These are phyloP conservation scores for Suillus luteus DNA, from an alignment of 768 basidiomycete species.

Conservation along the genomic window DNA sequence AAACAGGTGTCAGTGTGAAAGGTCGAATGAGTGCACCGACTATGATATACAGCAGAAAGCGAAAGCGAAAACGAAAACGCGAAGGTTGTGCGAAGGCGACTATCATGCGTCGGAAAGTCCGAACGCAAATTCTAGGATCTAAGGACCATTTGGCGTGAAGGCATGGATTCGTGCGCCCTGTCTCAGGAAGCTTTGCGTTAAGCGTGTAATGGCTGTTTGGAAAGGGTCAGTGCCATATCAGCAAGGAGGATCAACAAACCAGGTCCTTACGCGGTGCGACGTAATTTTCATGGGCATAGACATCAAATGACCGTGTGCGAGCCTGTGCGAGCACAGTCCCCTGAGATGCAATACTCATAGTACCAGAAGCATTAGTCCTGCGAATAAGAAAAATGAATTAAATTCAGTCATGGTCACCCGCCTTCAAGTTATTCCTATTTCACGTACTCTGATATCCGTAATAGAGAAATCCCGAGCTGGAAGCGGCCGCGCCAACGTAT, in stretches of 20 bases:
- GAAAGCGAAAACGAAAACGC: conserved; percentile 13
- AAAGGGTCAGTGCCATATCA: conserved; percentile 16
- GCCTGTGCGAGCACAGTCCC: conserved; percentile 71
- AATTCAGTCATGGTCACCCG: conserved; percentile 17
- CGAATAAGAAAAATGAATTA: conserved; percentile 21
- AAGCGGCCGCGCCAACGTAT: conserved; percentile 78
- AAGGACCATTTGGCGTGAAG: conserved; percentile 41
- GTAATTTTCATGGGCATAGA: conserved; percentile 72
- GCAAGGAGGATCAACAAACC: conserved; percentile 19
- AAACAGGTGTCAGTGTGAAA: conserved; percentile 23
- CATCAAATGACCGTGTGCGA: conserved; percentile 78
- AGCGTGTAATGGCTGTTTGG: conserved; percentile 44
- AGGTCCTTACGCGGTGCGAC: conserved; percentile 70
- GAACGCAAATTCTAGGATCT: conserved; percentile 30
- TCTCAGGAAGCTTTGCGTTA: conserved; percentile 58
- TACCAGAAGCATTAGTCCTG: conserved; percentile 53
- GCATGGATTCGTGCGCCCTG: conserved; percentile 62
- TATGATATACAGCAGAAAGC: conserved; percentile 20
- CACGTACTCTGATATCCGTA: conserved; percentile 75
- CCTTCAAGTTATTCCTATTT: conserved; percentile 15
- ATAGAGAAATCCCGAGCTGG: conserved; percentile 70
- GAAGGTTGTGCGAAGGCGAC: conserved; percentile 3
- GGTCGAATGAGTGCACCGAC: conserved; percentile 28
- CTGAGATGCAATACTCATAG: conserved; percentile 52
- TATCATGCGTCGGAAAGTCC: conserved; percentile 15